Evolutionary conservation across 2,329 filamentous ascomycete genomes (phyloP), one percentile per base, ranked within the genome.

Genomic region (Fusarium secorum): DNA sequence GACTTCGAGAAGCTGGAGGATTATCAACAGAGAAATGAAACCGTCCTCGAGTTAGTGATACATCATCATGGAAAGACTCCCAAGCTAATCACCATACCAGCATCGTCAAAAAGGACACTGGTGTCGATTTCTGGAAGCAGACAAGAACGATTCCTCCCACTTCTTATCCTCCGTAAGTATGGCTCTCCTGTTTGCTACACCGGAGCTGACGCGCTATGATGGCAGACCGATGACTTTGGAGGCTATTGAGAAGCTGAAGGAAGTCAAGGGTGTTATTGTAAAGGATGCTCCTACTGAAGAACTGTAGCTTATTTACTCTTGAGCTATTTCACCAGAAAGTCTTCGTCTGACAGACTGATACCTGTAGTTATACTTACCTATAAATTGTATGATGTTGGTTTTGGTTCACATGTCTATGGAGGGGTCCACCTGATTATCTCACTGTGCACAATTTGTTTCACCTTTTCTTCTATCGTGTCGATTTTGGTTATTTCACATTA

Each of bases 171-270:
- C 63, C 63, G 63, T 66, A 39, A 26, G 53, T 41, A 20, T 5
- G 0, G 9, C 7, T 0, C 13, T 2, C 8, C 4, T 8, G 1
- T 6, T 0, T 5, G 5, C 4, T 1, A 11, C 1, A 15, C 7
- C 9, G 18, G 1, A n/a, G 0, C 45, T 66, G 1, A 66, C 17
- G 5, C 3, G 17, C 0, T 0, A 8, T 18, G 5, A 9, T 10
- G n/a, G 3, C 4, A 66, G 63, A 0, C 63, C 63, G 2, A 66
- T 66, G 63, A 66, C 63, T 4, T 26, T 45, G 3, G 44, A 66
- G 17, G 63, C 63, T 11, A 66, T 66, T 11, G 63, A 60, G 4
- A 66, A 66, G 14, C 24, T 66, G 3, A 66, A 66, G 33, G 63
- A 53, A 33, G n/a, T 66, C 11, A 41, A 60, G 3, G 63, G 63